Conservation (phyloP, 2,329 filamentous ascomycete genomes). For the Zalaria obscura region DNA sequence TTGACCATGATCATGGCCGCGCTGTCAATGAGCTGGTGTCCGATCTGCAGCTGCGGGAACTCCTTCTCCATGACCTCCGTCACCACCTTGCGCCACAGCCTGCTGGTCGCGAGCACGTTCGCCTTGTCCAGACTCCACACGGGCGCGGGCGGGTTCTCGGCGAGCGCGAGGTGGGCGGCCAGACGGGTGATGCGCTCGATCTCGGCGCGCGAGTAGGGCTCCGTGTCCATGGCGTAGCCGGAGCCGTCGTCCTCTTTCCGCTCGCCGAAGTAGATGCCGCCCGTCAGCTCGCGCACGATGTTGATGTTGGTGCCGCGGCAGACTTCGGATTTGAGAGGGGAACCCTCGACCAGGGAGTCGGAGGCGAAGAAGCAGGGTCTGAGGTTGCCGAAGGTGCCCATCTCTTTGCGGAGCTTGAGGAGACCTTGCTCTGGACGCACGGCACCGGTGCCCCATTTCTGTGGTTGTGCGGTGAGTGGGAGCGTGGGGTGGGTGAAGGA, state of each 20-base stretch:
- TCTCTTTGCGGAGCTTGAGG: conserved; percentile 80
- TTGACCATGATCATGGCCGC: conserved; percentile 98
- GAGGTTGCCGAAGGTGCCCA: conserved; percentile 88
- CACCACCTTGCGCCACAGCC: conserved; percentile 80
- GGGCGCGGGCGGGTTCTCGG: conserved; percentile 58
- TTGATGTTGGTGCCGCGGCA: conserved; percentile 83
- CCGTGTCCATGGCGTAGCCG: conserved; percentile 65
- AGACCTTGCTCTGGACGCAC: conserved; percentile 89
- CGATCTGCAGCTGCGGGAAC: conserved; percentile 72
- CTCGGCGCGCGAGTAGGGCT: conserved; percentile 73
- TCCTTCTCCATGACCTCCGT: conserved; percentile 74
- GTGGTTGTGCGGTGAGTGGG: not conserved
- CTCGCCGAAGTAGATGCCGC: conserved; percentile 91
- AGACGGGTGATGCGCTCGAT: conserved; percentile 79
- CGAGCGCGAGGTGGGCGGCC: conserved; percentile 66
- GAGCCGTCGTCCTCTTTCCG: conserved; percentile 66
- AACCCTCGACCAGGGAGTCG: conserved; percentile 67
- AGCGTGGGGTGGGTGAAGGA: too few species aligned
- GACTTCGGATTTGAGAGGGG: conserved; percentile 73
- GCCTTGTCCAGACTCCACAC: conserved; percentile 92
- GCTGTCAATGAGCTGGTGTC: conserved; percentile 86
- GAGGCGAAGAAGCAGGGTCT: conserved; percentile 93
- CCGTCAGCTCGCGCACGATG: conserved; percentile 82
- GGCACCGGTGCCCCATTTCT: conserved; percentile 81
- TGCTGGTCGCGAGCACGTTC: conserved; percentile 81